Evolutionary conservation across 139 green algal species (phyloP).

Genomic region (Coelastrella sp.): DNA sequence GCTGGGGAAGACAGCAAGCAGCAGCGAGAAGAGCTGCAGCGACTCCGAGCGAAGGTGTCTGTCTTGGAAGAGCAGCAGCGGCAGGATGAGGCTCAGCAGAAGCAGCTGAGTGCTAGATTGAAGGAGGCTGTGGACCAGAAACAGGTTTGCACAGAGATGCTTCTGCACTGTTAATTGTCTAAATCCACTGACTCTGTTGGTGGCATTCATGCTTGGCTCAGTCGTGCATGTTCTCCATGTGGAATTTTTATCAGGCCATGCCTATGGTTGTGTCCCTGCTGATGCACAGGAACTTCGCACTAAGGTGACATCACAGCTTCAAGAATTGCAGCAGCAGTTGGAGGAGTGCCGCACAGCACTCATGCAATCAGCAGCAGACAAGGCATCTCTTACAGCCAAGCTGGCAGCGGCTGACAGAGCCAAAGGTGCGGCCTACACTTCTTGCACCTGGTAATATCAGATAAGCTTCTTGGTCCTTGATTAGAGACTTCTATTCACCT

Average conservation of each 20-base stretch:
- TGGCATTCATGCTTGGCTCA: too few species aligned
- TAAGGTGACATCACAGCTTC: background rate
- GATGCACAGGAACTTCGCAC: slow-evolving; percentile 11
- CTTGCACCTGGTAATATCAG: too few species aligned
- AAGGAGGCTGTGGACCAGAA: slow-evolving; percentile 35
- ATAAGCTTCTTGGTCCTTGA: too few species aligned
- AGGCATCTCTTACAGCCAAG: slow-evolving; percentile 15
- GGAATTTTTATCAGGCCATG: too few species aligned
- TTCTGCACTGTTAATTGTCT: background rate
- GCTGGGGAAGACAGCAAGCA: background rate
- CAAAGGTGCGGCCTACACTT: background rate
- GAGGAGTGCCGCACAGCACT: background rate
- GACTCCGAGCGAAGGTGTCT: background rate
- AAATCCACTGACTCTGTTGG: too few species aligned
- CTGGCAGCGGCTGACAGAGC: slow-evolving; percentile 10
- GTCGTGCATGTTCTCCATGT: too few species aligned
- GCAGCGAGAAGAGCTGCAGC: background rate
- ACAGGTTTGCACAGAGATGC: slow-evolving; percentile 15
- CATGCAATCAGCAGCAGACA: background rate
- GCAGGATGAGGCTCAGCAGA: slow-evolving; percentile 12
- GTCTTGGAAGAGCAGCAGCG: slow-evolving; percentile 8
- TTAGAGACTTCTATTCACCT: too few species aligned
- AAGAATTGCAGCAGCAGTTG: slow-evolving; percentile 29
- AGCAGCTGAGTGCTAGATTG: slow-evolving; percentile 17
- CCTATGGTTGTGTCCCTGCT: background rate